Base-by-base conservation (phyloP, 2,329 filamentous ascomycete species). In the Phialophora tarda region DNA sequence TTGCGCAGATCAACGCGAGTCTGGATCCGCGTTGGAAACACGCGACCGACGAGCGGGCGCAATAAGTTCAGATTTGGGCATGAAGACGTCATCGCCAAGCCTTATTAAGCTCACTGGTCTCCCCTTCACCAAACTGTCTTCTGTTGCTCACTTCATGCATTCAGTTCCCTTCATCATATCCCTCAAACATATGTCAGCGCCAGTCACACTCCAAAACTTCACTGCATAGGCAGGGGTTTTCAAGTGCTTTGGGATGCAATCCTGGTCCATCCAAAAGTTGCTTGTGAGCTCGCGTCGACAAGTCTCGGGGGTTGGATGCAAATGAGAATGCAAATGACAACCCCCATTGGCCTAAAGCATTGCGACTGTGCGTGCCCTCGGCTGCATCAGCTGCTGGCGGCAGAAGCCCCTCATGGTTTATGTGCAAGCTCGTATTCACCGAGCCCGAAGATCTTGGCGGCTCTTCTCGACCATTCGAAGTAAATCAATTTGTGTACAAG, bases 391-490 rank as follows among this genome's bases (percentile, higher is more conserved):
- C n/a, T n/a, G 17, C 17, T 44, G 2, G 8, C 28, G 47, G 59
- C 48, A 23, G 21, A 51, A 23, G 47, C 21, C 30, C 30, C 28
- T 61, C 48, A 32, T 10, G 24, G 10, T 21, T 61, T 30, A 10
- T 17, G 12, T 26, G 17, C 23, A 28, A 54, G 12, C 59, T 61
- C 59, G 59, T 61, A 54, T 53, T 54, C 28, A n/a, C 17, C 30
- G 23, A 54, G 47, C 59, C 48, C 48, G 57, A 48, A 32, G 41
- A 48, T 48, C 57, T 61, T 61, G 59, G 59, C 59, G 21, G 28
- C 59, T 53, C 32, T 28, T 26, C 28, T 23, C 47, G 14, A 54
- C 7, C 30, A 32, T 32, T 61, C 32, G 10, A 34, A 34, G 12
- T 30, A 26, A 21, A 11, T 23, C 47, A 44, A 61, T 50, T 61